Conservation (phyloP, 176 grass and related monocot species). For the Cenchrus americanus region DNA sequence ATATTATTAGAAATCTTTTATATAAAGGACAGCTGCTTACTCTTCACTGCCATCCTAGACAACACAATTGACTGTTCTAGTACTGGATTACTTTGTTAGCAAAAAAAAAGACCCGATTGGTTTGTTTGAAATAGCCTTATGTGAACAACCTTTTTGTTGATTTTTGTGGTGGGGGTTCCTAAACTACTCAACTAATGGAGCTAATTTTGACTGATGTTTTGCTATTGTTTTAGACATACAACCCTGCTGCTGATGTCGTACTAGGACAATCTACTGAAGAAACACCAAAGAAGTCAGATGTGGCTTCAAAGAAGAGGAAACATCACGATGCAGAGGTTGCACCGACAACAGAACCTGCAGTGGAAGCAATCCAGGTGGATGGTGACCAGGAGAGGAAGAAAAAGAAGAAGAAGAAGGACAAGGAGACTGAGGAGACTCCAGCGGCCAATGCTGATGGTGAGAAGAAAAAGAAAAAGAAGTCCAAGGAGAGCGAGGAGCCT, state of each 20-base stretch:
- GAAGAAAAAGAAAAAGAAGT: constrained; percentile 65
- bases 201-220: constrained; percentile 5
- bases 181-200: no score
- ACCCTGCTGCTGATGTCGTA: constrained; percentile 75
- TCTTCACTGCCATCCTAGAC: background rate
- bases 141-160: background rate
- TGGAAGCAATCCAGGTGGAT: constrained; percentile 33
- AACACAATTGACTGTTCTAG: background rate
- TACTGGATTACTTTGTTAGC: background rate
- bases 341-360: background rate
- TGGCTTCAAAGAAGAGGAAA: constrained; percentile 63
- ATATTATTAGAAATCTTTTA: background rate
- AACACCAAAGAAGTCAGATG: constrained; percentile 48
- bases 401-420: constrained; percentile 50
- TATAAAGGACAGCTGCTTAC: background rate
- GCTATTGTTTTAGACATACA: constrained; percentile 63
- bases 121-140: constrained; percentile 5
- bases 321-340: constrained; percentile 39
- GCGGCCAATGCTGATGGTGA: constrained; percentile 35
- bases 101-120: background rate
- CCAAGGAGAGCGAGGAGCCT: constrained; percentile 42
- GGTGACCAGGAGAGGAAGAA: constrained; percentile 48
- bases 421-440: constrained; percentile 41
- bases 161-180: background rate
- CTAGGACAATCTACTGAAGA: constrained; percentile 41